phyloP scores from a whole-genome alignment of 2,329 filamentous ascomycete species.

The Botrytis cinerea region DNA sequence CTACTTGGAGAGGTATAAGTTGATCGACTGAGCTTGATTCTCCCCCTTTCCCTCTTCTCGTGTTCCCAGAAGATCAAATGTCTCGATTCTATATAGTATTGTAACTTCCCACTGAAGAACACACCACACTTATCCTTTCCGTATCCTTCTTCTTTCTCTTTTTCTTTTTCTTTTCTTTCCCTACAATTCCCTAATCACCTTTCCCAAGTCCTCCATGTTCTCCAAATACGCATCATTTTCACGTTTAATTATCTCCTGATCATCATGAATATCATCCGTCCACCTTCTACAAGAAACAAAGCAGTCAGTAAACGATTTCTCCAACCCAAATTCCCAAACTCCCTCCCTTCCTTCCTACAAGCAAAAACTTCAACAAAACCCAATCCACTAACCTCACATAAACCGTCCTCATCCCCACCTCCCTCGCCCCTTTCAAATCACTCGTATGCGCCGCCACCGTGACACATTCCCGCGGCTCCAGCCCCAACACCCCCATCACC shows the following conservation, averaged over 20 bases:
- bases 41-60: neutral
- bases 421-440: neutral
- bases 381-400: neutral
- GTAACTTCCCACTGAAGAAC: neutral
- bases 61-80: neutral
- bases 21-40: neutral
- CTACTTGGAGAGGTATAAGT: neutral
- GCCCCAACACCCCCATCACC: neutral
- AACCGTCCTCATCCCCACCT: neutral
- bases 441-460: neutral
- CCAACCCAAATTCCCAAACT: too few relatives aligned
- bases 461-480: neutral
- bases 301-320: neutral
- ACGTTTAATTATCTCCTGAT: neutral
- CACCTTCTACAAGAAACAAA: neutral
- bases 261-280: neutral
- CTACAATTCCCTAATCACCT: neutral
- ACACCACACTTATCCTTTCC: neutral
- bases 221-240: neutral
- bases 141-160: too few relatives aligned
- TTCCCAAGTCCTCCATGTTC: neutral
- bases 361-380: neutral
- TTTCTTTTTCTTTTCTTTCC: neutral
- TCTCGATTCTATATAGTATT: neutral
- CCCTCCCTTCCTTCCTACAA: too few relatives aligned